These are phyloP conservation scores for Dioscorea cayenensis DNA, from an alignment of 116 monocot genomes.

Conservation along the genomic window DNA sequence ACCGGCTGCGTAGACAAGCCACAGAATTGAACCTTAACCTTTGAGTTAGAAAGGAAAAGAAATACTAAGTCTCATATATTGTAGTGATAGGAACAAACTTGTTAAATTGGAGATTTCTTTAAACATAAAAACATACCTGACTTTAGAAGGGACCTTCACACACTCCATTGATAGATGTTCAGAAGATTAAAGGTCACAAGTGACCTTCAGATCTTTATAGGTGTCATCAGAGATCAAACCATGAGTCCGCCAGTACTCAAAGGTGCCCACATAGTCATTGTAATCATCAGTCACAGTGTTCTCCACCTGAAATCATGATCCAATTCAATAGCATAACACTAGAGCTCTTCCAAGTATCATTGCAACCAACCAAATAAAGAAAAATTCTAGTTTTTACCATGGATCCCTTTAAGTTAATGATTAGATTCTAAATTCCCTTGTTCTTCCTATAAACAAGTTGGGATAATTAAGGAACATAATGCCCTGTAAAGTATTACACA, in stretches of 20 bases:
- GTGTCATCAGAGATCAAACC: constrained; percentile 70
- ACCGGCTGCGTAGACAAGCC: no score
- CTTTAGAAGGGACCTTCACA: constrained; percentile 6
- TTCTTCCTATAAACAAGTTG: constrained; percentile 49
- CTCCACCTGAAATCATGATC: constrained; percentile 42
- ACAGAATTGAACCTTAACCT: no score
- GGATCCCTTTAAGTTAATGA: constrained; percentile 60
- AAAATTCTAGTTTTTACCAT: constrained; percentile 22
- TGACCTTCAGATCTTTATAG: constrained; percentile 32
- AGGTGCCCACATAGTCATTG: constrained; percentile 60
- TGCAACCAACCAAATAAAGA: neutral
- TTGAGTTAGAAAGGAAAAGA: no score
- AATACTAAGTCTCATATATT: no score
- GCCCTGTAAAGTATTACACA: constrained; percentile 24
- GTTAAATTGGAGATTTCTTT: no score
- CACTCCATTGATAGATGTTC: constrained; percentile 61
- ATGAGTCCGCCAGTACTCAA: constrained; percentile 94
- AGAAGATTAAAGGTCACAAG: constrained; percentile 42
- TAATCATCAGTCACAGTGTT: constrained; percentile 78
- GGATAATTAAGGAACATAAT: constrained; percentile 63
- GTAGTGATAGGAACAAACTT: no score
- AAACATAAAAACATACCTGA: no score
- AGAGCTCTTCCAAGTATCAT: neutral
- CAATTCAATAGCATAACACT: neutral
- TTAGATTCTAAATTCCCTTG: constrained; percentile 32